These are phyloP conservation scores for Amphirosellinia nigrospora DNA, from an alignment of 495 filamentous ascomycete genomes.

Conservation along the genomic window DNA sequence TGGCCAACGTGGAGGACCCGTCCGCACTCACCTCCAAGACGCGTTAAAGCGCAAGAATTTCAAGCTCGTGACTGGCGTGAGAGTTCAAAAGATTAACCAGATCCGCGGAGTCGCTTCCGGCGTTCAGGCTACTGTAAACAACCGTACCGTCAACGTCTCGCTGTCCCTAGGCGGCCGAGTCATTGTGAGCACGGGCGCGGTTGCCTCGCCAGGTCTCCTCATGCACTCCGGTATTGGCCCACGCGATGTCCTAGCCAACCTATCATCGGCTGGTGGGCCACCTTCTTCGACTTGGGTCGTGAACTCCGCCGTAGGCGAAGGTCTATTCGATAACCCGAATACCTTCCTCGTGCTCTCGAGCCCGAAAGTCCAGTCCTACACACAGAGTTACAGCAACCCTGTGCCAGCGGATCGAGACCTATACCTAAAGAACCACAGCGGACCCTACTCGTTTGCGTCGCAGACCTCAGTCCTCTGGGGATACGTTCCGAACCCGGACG, in stretches of 20 bases:
- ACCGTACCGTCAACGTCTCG: constrained; percentile 51
- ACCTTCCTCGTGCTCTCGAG: constrained; percentile 49
- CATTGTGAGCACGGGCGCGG: constrained; percentile 60
- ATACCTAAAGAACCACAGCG: constrained; percentile 42
- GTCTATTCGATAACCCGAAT: constrained; percentile 54
- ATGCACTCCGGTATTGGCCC: constrained; percentile 61
- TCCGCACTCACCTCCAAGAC: constrained; percentile 61
- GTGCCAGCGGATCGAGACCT: constrained; percentile 38
- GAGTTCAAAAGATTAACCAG: constrained; percentile 57
- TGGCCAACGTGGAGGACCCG: constrained; percentile 61
- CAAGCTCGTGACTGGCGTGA: constrained; percentile 54
- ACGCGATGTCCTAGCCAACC: constrained; percentile 31
- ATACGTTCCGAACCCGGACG: constrained; percentile 41
- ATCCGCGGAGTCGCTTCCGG: constrained; percentile 55
- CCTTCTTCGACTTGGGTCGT: constrained; percentile 42
- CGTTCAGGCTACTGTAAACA: constrained; percentile 43
- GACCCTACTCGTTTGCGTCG: constrained; percentile 47
- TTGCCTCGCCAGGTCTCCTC: constrained; percentile 62
- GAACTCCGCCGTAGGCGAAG: constrained; percentile 44
- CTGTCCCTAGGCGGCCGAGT: constrained; percentile 57
- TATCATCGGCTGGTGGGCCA: constrained; percentile 37
- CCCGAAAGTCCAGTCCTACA: constrained; percentile 44
- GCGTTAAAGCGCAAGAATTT: constrained; percentile 59
- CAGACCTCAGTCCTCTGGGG: constrained; percentile 50
- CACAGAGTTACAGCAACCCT: constrained; percentile 44